Base-by-base conservation (phyloP, 306 rosid species). In the Pyrus pyrifolia region DNA sequence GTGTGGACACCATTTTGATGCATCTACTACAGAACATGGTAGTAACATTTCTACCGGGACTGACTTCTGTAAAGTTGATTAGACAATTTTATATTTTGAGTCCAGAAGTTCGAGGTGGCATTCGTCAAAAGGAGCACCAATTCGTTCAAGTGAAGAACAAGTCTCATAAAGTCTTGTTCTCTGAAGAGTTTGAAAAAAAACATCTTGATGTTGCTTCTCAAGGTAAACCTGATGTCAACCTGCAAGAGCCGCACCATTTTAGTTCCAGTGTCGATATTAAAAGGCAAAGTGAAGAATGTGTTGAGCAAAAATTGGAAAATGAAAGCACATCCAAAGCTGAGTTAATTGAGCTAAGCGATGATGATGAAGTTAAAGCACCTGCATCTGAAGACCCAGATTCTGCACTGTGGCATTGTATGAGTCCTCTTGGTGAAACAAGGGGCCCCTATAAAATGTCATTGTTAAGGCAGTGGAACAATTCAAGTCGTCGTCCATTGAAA, bases 391-490 rank as follows among this genome's bases (percentile, higher is more conserved):
- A 49, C 79, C 83, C 81, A 8, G 75, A 72, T 33, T 45, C 51
- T 66, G 30, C 80, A 25, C 18, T 77, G 35, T 88, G 93, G 91
- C 58, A 84, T 60, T 85, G 86, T 81, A 35, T 76, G 29, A 81
- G 89, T 68, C 82, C 90, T 62, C 71, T 22, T 73, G 91, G 93
- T 60, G 83, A 73, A 81, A 83, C 44, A 53, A 77, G 78, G 72
- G 91, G 93, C 5, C 91, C 93, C 64, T 82, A 42, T 60, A 75
- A 91, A 11, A 30, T 87, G 87, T 73, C 83, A 25, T 67, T 83
- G 35, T 87, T 91, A 59, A 89, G 86, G 84, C 76, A 25, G 13
- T 89, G 91, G 91, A 76, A 68, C 59, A 88, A 78, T 62, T 67
- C 75, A 19, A 35, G 75, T 23, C 1, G 73, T 27, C 22, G 22